Conservation (phyloP, 176 grass and related monocot species). For the Tuctoria greenei region DNA sequence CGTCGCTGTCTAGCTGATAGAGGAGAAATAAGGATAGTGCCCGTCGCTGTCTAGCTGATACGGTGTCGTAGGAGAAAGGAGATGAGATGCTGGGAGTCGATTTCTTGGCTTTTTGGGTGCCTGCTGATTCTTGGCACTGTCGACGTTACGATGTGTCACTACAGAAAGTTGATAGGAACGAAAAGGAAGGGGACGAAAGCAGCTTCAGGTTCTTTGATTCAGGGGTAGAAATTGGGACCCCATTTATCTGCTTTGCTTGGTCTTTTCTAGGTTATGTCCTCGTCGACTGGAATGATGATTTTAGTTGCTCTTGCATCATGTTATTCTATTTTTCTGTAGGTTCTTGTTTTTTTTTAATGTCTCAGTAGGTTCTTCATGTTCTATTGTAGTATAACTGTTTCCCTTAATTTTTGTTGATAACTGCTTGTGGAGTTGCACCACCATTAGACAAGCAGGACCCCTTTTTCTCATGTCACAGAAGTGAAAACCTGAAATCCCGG, state of each 20-base stretch:
- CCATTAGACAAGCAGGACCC: neutral
- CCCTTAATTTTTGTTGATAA: neutral
- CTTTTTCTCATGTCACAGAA: neutral
- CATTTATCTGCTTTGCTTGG: neutral
- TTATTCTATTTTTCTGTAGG: neutral
- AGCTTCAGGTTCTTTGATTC: neutral
- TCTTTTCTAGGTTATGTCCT: neutral
- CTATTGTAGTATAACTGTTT: neutral
- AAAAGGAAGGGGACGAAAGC: neutral
- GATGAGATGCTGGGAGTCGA: neutral
- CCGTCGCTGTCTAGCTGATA: slow-evolving; percentile 14
- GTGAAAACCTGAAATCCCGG: neutral
- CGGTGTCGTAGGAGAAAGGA: neutral
- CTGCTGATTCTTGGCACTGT: neutral
- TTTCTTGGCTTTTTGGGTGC: neutral
- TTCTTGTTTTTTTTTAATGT: too few relatives aligned
- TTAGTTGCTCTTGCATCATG: neutral
- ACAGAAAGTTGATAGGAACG: slow-evolving; percentile 8
- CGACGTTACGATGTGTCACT: neutral
- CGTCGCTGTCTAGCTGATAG: too few relatives aligned
- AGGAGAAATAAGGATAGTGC: neutral
- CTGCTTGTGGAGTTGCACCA: neutral
- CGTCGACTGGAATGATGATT: neutral
- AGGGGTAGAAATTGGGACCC: neutral
- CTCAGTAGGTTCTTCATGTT: neutral